These are phyloP conservation scores for Lactifluus volemus DNA, from an alignment of 768 basidiomycete species.

Conservation along the genomic window DNA sequence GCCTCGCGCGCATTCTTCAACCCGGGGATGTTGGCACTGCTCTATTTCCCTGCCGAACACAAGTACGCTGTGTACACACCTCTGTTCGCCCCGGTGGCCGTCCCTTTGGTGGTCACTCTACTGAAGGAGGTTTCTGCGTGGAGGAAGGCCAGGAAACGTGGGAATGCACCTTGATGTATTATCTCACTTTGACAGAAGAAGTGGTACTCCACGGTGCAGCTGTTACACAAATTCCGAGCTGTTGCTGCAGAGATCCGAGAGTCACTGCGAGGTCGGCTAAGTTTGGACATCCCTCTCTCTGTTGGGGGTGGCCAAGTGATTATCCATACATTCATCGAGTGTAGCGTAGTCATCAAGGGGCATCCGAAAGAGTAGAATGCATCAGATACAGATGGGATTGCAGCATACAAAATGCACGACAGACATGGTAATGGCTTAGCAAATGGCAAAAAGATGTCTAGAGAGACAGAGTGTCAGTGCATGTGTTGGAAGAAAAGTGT, in stretches of 20 bases:
- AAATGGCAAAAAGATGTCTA: slow-evolving; percentile 7
- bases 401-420: slow-evolving; percentile 16
- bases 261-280: neutral
- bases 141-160: slow-evolving; percentile 28
- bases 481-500: neutral
- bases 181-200: neutral
- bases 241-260: neutral
- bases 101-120: slow-evolving; percentile 71
- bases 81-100: slow-evolving; percentile 82
- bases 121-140: slow-evolving; percentile 65
- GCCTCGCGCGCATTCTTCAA: slow-evolving; percentile 91
- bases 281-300: neutral
- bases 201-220: neutral
- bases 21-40: slow-evolving; percentile 88
- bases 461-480: neutral
- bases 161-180: neutral
- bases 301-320: neutral
- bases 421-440: slow-evolving; percentile 14
- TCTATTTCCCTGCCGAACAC: slow-evolving; percentile 98
- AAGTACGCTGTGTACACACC: slow-evolving; percentile 96
- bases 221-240: neutral
- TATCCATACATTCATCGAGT: neutral
- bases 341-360: neutral
- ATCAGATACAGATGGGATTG: slow-evolving; percentile 18
- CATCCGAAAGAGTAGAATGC: slow-evolving; percentile 15